Evolutionary conservation across 2,329 filamentous ascomycete species (phyloP), one percentile per base, ranked within the genome.

Genomic region (Elsinoe batatas): DNA sequence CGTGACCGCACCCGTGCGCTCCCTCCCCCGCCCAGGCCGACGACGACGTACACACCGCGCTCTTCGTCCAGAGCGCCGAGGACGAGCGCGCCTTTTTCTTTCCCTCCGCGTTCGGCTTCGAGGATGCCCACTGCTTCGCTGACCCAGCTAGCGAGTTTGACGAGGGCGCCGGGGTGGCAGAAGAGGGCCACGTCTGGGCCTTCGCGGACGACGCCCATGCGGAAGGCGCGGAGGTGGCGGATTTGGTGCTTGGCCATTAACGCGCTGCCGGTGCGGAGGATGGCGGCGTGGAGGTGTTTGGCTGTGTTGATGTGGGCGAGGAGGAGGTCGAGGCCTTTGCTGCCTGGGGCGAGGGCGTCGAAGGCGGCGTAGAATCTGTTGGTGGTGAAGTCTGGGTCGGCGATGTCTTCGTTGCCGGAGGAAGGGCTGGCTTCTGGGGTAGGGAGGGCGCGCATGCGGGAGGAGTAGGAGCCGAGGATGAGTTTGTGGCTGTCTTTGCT

Each of bases 161-260:
- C 95, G 20, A 98, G 74, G 1, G 93, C 93, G 5, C 91, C 88
- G 0, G 93, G 91, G 65, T 97, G 91, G 0, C 85, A 90, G 71
- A 98, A 98, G 10, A 97, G 79, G n/a, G 80, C 74, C 0, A 95
- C 86, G 63, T 97, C 93, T 0, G 91, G 89, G 0, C 91, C 90
- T 65, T 97, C 93, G 67, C 94, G 95, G 63, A 98, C 90, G 3
- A 97, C 87, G 33, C 88, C 94, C 79, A 98, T 90, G 50, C 93
- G 87, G 69, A 97, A 98, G 0, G 91, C 87, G 47, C 89, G 83
- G 13, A 98, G 76, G 68, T 96, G 90, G 36, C 89, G 87, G 67
- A 98, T 95, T 64, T 96, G 91, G 57, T 87, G 85, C 73, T 98
- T 98, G 61, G 89, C 88, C 58, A 98, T 87, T 26, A 98, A 78